Evolutionary conservation across 495 filamentous ascomycete species (phyloP).

Genomic region (Aspergillus panamensis): DNA sequence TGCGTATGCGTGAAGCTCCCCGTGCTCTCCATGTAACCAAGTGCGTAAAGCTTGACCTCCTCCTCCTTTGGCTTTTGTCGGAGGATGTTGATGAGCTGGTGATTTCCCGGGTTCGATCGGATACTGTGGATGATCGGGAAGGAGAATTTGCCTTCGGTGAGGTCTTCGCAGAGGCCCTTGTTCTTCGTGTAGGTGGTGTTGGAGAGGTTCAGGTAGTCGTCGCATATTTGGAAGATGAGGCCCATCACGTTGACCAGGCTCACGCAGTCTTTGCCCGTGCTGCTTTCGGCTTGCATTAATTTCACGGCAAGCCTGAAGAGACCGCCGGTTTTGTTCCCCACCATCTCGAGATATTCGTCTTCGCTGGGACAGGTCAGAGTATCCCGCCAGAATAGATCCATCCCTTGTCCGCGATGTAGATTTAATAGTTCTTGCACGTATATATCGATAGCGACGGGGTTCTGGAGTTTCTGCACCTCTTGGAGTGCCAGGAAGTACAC

Average conservation of each 20-base stretch:
- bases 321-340: constrained; percentile 95
- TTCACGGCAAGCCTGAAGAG: constrained; percentile 92
- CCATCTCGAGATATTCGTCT: constrained; percentile 98
- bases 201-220: constrained; percentile 91
- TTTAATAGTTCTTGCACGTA: constrained; percentile 89
- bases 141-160: constrained; percentile 97
- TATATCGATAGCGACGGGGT: constrained; percentile 66
- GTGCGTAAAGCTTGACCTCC: constrained; percentile 86
- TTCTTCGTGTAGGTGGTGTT: constrained; percentile 69
- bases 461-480: constrained; percentile 72
- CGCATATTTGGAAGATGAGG: constrained; percentile 92
- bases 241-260: constrained; percentile 87
- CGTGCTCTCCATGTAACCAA: constrained; percentile 85
- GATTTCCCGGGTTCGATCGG: constrained; percentile 71
- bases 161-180: constrained; percentile 93
- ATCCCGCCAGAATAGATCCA: constrained; percentile 98
- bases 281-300: constrained; percentile 90
- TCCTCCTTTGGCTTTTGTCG: constrained; percentile 83
- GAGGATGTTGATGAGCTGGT: constrained; percentile 85
- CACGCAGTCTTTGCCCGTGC: constrained; percentile 62
- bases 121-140: constrained; percentile 97
- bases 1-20: constrained; percentile 86
- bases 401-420: constrained; percentile 92
- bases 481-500: constrained; percentile 89
- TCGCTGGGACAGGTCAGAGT: constrained; percentile 89